phyloP scores from a whole-genome alignment of 1,284 basidiomycete species.

The Afroboletus lepidellus region DNA sequence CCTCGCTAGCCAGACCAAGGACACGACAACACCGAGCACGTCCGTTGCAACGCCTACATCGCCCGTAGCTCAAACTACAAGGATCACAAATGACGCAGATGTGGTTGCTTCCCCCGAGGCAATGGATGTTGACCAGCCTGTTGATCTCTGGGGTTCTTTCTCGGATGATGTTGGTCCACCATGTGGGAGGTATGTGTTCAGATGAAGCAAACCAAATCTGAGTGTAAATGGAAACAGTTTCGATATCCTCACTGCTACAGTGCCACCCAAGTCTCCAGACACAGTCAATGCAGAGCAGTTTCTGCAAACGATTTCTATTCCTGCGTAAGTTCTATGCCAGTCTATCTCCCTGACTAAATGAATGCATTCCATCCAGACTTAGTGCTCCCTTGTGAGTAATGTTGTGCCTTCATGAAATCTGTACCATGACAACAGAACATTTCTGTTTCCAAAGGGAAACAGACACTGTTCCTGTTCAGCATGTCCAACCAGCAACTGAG shows the following conservation, averaged over 20 bases:
- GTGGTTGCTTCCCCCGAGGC: constrained; percentile 19
- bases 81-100: background rate
- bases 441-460: constrained; percentile 16
- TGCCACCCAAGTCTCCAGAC: constrained; percentile 20
- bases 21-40: constrained; percentile 1
- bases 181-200: constrained; percentile 11
- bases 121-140: constrained; percentile 23
- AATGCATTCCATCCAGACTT: constrained; percentile 18
- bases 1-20: constrained; percentile 12
- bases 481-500: constrained; percentile 3
- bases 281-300: constrained; percentile 26
- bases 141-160: constrained; percentile 17
- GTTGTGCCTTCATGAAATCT: background rate
- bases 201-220: background rate
- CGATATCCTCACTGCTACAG: constrained; percentile 2
- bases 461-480: background rate
- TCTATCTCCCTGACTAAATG: background rate
- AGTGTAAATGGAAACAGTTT: background rate
- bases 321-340: constrained; percentile 19
- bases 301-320: constrained; percentile 25
- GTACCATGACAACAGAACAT: background rate
- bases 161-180: constrained; percentile 10
- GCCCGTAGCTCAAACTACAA: constrained; percentile 7
- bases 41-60: constrained; percentile 11
- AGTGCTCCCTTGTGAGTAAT: constrained; percentile 24